phyloP scores from a whole-genome alignment of 169 alveolate species.

The Plasmodium coatneyi region DNA sequence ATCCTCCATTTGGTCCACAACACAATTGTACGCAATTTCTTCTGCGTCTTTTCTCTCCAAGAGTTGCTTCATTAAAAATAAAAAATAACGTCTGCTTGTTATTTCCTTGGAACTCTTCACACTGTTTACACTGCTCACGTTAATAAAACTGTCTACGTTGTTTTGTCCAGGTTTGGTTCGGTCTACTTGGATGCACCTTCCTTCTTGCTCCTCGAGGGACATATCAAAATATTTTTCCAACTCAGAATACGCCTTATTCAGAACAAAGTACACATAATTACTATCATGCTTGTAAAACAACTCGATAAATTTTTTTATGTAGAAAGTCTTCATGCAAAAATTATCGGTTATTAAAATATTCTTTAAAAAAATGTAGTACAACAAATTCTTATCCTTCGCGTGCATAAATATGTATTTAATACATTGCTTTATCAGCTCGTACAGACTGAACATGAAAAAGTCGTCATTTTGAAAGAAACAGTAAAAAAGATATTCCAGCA shows the following conservation, averaged over 20 bases:
- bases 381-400: constrained; percentile 40
- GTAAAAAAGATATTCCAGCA: constrained; percentile 62
- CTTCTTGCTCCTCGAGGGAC: not conserved
- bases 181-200: not conserved
- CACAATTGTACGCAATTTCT: constrained; percentile 8
- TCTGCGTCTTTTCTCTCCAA: constrained; percentile 7
- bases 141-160: not conserved
- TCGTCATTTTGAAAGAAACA: constrained; percentile 68
- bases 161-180: not conserved
- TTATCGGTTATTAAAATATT: constrained; percentile 43
- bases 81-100: constrained; percentile 18
- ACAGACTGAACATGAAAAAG: constrained; percentile 39
- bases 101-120: not conserved
- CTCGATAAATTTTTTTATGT: constrained; percentile 65
- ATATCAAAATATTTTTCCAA: constrained; percentile 31
- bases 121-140: not conserved
- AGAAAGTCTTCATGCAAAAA: constrained; percentile 53
- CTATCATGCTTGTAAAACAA: constrained; percentile 56
- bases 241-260: constrained; percentile 56
- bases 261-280: constrained; percentile 43
- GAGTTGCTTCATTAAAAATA: constrained; percentile 2
- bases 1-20: constrained; percentile 16
- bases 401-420: constrained; percentile 54
- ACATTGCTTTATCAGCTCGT: constrained; percentile 68
- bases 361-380: constrained; percentile 64